Conservation (phyloP, 2,329 filamentous ascomycete species). For the Hypoxylon sp. region DNA sequence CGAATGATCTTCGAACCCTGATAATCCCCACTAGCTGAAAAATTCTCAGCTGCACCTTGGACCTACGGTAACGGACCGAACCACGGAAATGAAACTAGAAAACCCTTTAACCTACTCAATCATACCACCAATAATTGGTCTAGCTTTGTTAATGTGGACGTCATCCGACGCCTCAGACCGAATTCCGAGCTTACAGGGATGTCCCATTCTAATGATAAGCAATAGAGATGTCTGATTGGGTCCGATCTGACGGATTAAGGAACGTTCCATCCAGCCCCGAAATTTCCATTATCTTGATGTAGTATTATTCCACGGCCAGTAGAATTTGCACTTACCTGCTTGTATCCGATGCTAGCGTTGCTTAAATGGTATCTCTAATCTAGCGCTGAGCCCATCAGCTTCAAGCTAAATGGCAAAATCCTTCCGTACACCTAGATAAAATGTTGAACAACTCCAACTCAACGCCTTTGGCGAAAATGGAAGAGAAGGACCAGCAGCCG, state of each 20-base stretch:
- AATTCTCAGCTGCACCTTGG: neutral
- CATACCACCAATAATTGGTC: constrained; percentile 16
- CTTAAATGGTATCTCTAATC: constrained; percentile 24
- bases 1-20: neutral
- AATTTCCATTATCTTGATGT: constrained; percentile 31
- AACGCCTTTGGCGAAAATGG: constrained; percentile 27
- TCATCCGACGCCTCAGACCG: constrained; percentile 32
- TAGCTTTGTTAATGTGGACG: constrained; percentile 23
- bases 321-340: constrained; percentile 20
- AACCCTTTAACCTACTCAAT: constrained; percentile 8
- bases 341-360: constrained; percentile 21
- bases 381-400: constrained; percentile 22
- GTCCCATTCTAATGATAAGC: constrained; percentile 31
- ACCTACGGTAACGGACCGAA: constrained; percentile 19
- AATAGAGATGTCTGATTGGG: constrained; percentile 30
- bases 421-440: constrained; percentile 15
- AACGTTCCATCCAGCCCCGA: constrained; percentile 28
- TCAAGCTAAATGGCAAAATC: constrained; percentile 20
- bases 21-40: neutral
- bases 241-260: constrained; percentile 27
- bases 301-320: constrained; percentile 22
- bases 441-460: constrained; percentile 13
- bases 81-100: constrained; percentile 23
- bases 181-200: constrained; percentile 22
- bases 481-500: constrained; percentile 32